These are phyloP conservation scores for Seminavis robusta DNA, from an alignment of 108 stramenopile genomes.

Conservation along the genomic window DNA sequence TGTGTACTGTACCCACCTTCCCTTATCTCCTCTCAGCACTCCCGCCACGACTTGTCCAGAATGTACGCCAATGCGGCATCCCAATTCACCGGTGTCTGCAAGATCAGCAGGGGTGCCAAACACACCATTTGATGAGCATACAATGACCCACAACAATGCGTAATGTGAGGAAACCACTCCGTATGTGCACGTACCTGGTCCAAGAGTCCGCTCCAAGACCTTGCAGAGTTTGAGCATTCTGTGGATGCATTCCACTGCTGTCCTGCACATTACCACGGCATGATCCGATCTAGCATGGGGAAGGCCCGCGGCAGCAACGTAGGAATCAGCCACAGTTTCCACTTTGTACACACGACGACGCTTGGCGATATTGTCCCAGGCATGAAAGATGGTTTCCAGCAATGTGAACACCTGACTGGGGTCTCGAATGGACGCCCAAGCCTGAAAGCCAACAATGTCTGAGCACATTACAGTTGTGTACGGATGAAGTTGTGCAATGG, in stretches of 20 bases:
- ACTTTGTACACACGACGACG: conserved; percentile 7
- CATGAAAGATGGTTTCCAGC: conserved; percentile 5
- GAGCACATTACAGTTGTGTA: background rate
- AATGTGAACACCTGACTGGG: background rate
- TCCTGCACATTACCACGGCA: conserved; percentile 23
- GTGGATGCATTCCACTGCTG: conserved; percentile 26
- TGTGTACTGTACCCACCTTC: too few relatives aligned
- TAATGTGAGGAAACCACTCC: too few relatives aligned
- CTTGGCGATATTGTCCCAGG: conserved; percentile 1
- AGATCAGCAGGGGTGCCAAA: too few relatives aligned
- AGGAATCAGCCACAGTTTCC: conserved; percentile 53
- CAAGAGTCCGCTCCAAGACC: conserved; percentile 11
- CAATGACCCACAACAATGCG: too few relatives aligned
- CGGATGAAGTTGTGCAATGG: conserved; percentile 2
- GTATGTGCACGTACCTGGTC: too few relatives aligned
- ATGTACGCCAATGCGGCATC: conserved; percentile 39
- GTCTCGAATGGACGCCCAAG: background rate
- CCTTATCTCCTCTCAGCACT: conserved; percentile 44
- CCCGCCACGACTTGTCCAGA: conserved; percentile 47
- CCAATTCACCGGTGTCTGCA: conserved; percentile 19
- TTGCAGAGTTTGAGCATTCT: conserved; percentile 19
- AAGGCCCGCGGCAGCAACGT: conserved; percentile 36
- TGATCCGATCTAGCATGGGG: conserved; percentile 29
- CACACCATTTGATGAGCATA: too few relatives aligned
- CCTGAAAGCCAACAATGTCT: background rate